Evolutionary conservation across 1,139 yeast genomes (phyloP), one percentile per base, ranked within the genome.

Genomic region (Yamadazyma dushanensis): DNA sequence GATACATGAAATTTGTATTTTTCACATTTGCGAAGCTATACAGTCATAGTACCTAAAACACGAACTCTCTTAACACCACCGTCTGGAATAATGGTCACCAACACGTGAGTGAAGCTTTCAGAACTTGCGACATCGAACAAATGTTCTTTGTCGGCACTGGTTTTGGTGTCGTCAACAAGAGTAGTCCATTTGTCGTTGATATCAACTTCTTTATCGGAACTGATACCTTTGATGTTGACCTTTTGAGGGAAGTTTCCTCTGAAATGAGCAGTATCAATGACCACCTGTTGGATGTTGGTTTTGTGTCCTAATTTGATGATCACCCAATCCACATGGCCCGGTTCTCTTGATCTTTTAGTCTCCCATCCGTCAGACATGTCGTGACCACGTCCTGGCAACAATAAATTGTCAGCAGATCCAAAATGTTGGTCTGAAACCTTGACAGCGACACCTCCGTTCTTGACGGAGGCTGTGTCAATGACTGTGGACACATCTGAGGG

Each of bases 361-460:
- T 90, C 97, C 97, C 97, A 90, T 11, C 98, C 98, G 54, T 92
- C 97, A 32, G 95, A 80, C 97, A 92, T 90, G 60, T 90, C 96
- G 49, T 73, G 78, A 32, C 98, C 98, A 44, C 97, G 78, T 8
- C 97, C 97, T 3, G 97, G 96, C 40, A 92, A 71, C 39, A 90
- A 66, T 46, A 90, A 69, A 62, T 90, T 90, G 58, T 85, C 94
- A 26, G 90, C 95, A 28, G 89, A 75, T 26, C 96, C 95, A 55
- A 90, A 90, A 63, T 89, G 97, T 63, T 90, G 95, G 63, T 90
- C 97, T 2, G 95, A 84, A 48, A 77, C 78, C 15, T 77, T 68
- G 29, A 86, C 77, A 21, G 94, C 94, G 26, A 88, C 89, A 45
- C 96, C 97, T 43, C 98, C 98, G 54, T 83, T 81, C 38, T 79